Conservation (phyloP, 1,284 basidiomycete species). For the Apiotrichum montevideense region DNA sequence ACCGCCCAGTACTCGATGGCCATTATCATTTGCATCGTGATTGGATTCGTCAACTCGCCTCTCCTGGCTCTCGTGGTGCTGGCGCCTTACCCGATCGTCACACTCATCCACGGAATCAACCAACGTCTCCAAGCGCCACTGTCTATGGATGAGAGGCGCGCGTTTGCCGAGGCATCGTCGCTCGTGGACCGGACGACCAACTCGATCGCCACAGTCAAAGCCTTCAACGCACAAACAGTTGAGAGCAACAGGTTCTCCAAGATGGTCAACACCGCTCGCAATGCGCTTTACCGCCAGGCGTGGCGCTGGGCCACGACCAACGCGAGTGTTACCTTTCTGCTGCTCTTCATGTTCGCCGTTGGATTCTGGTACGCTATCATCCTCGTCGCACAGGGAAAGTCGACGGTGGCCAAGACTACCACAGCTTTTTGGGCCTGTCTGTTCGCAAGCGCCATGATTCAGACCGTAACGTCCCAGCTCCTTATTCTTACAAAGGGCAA, state of each 20-base stretch:
- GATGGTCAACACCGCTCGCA: constrained; percentile 53
- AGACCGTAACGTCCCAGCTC: constrained; percentile 70
- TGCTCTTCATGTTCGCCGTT: constrained; percentile 89
- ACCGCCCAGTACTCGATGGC: constrained; percentile 76
- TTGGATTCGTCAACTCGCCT: constrained; percentile 77
- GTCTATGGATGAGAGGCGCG: constrained; percentile 61
- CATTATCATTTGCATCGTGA: constrained; percentile 66
- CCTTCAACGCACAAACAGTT: constrained; percentile 74
- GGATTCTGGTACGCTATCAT: constrained; percentile 94
- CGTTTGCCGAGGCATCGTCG: constrained; percentile 66
- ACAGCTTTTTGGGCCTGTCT: constrained; percentile 95
- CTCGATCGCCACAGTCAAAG: constrained; percentile 87
- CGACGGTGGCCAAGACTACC: constrained; percentile 73
- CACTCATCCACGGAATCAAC: constrained; percentile 67
- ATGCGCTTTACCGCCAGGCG: constrained; percentile 51
- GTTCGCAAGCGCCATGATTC: constrained; percentile 77
- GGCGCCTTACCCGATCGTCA: constrained; percentile 76
- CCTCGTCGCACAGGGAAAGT: constrained; percentile 67
- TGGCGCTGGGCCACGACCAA: constrained; percentile 69
- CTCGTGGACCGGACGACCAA: constrained; percentile 70
- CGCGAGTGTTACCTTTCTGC: constrained; percentile 66
- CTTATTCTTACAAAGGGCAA: constrained; percentile 79
- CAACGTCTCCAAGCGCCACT: constrained; percentile 61
- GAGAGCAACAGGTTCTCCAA: constrained; percentile 56
- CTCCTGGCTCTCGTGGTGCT: constrained; percentile 85